A percentile compares a stretch with the other conserved stretches of the same genome.
Evolutionary conservation across 2,329 filamentous ascomycete genomes (phyloP).

Genomic region (Ascochyta pisi): DNA sequence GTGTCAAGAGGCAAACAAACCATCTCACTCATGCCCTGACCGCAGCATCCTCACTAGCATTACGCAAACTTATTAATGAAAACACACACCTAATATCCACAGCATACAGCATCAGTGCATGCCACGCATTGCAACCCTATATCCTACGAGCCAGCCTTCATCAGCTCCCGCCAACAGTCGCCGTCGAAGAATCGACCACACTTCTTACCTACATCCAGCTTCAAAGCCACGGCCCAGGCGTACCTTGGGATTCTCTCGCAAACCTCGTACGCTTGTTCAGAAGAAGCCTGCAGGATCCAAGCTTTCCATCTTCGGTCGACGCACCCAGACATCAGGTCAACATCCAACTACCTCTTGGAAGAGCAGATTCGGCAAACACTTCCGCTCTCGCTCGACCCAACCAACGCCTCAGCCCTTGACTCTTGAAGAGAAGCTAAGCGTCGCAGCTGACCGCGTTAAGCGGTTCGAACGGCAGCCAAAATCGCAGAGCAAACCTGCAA

Average conservation of each 20-base stretch:
- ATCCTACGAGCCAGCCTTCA: conserved; percentile 1
- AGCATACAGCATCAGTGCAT: not conserved
- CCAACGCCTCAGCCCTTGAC: not conserved
- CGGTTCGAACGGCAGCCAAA: conserved; percentile 1
- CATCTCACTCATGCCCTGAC: not conserved
- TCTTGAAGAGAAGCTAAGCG: conserved; percentile 1
- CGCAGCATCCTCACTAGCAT: not conserved
- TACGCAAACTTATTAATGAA: not conserved
- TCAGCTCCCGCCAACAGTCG: not conserved
- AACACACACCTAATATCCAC: not conserved
- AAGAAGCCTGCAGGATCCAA: not conserved
- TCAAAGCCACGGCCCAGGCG: not conserved
- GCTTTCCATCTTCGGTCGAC: not conserved
- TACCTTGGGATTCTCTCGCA: not conserved
- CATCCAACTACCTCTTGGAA: not conserved
- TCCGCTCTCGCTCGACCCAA: not conserved
- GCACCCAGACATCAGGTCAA: not conserved
- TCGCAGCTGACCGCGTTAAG: conserved; percentile 9
- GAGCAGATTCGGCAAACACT: not conserved
- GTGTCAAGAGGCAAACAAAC: not conserved
- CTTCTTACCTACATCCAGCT: not conserved
- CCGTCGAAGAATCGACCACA: not conserved
- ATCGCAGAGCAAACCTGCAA: not conserved
- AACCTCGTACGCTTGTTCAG: conserved; percentile 2
- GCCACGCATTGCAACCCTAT: conserved; percentile 10